Evolutionary conservation across 2,329 filamentous ascomycete genomes (phyloP), one percentile per base, ranked within the genome.

Genomic region (Didymella arachidicola): DNA sequence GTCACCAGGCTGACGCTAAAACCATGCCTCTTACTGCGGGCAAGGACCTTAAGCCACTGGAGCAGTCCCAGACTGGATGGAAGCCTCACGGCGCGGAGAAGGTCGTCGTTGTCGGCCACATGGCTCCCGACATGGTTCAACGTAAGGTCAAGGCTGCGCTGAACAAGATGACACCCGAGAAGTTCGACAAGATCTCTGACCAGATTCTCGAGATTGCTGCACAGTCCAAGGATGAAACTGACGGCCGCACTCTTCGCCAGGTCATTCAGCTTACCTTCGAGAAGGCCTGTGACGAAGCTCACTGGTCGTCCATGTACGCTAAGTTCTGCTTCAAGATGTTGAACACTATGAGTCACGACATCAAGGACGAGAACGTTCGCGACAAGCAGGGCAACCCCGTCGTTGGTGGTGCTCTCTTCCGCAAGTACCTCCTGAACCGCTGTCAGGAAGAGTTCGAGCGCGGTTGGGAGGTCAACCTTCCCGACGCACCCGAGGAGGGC

Each of bases 151-250:
- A 99, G 88, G 90, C 93, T 64, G 91, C 91, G 61, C 83, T 99
- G 72, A 99, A 99, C 88, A 99, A 99, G 89, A 98, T 99, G 95
- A 98, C 95, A 0, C 95, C 95, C 0, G 95, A 99, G 81, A 99
- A 98, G 76, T 99, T 99, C 72, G 93, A 97, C 76, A 93, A 89
- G 81, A 97, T 99, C 68, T 87, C 95, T 7, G 91, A 93, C 62
- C 93, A 97, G 78, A 97, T 99, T 62, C 85, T 99, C 29, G 84
- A 88, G 53, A 99, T 99, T 76, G 93, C 94, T 27, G 90, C 87
- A 22, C 95, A 99, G 77, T 98, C 94, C 53, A 97, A 97, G 85
- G 90, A 96, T 70, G 95, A 99, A 81, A 86, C 87, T 22, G 95
- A 99, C 72, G 95, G 95, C 43, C 91, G 94, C 58, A 98, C 95